Evolutionary conservation across 2,329 filamentous ascomycete genomes (phyloP), one percentile per base, ranked within the genome.

Genomic region (Neofusicoccum ribis): DNA sequence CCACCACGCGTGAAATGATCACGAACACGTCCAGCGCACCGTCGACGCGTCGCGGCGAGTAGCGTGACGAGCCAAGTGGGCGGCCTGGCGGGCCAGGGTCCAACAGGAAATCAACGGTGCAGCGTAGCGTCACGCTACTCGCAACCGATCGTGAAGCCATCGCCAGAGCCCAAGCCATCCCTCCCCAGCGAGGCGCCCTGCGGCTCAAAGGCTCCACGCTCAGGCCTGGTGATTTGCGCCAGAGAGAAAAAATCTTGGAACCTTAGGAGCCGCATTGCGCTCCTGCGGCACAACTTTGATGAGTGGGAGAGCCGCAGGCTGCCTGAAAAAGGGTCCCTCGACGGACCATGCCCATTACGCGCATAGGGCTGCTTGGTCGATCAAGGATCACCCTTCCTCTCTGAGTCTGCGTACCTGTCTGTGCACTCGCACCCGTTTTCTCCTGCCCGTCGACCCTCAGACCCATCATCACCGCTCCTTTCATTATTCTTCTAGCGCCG

Each of bases 271-370:
- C 50, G 50, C 50, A 52, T 37, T 37, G n/a, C 20, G 11, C 12
- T 50, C 17, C 20, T 43, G 56, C 56, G 56, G 31, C 56, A 37
- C n/a, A 14, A 20, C 27, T 37, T 60, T 60, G 56, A 60, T 47
- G 56, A 60, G 17, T 7, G 43, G 43, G 43, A 46, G 31, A 17
- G 41, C n/a, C 41, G 44, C 56, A 60, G 41, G 56, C 20, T 46
- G 52, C 39, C 52, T 58, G 52, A 43, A 3, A 39, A 58, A 58
- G 56, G 56, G 56, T n/a, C 31, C 43, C 20, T 36, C 12, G n/a
- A 31, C n/a, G 50, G 39, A 37, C 56, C 56, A 60, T 60, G 27
- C 56, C 56, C 56, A 60, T 60, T 60, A 60, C 56, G 56, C 56
- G 56, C 56, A 60, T 60, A 60, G 54, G 41, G 41, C 54, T 59